Evolutionary conservation across 495 filamentous ascomycete genomes (phyloP), one percentile per base, ranked within the genome.

Genomic region (Xylaria venustula): DNA sequence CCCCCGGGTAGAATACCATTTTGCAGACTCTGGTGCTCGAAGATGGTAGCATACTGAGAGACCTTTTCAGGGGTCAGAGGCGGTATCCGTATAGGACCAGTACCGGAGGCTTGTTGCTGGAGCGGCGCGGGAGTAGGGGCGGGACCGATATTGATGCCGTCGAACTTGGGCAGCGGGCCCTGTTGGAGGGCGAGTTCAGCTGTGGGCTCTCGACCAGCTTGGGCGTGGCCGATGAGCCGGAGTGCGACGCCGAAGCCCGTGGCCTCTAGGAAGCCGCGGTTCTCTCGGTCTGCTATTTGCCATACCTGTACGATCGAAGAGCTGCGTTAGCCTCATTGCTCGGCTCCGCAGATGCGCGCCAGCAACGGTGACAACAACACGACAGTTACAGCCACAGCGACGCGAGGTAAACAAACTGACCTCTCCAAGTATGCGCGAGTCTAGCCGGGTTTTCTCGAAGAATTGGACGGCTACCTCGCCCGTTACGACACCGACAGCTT

Each of bases 261-360:
- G 3, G 90, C 91, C 40, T 91, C 96, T 69, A 98, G 81, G 52
- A 97, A 87, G 60, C 95, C 94, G 61, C 92, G 85, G 76, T 98
- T 98, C 76, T 97, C 93, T 64, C 85, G 91, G 75, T 98, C 94
- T 56, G 94, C 95, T 70, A 98, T 93, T 76, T 97, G 92, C 94
- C 94, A 98, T 83, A 98, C 97, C 91, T 95, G 76, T 53, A 68
- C 64, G 55, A 46, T 42, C 59, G 17, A 25, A 49, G 6, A 51
- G 61, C 12, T 45, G 60, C 30, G 58, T 67, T 44, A 69, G 66
- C 45, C 65, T 53, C 11, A 40, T 12, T 15, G 15, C 37, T 11
- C 5, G 11, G 14, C 14, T 40, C 40, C 40, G 40, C 22, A 17
- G 53, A 19, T 14, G n/a, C n/a, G n/a, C n/a, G n/a, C n/a, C n/a